Evolutionary conservation across 2,329 filamentous ascomycete genomes (phyloP).

Genomic region (Elsinoe necatrix): DNA sequence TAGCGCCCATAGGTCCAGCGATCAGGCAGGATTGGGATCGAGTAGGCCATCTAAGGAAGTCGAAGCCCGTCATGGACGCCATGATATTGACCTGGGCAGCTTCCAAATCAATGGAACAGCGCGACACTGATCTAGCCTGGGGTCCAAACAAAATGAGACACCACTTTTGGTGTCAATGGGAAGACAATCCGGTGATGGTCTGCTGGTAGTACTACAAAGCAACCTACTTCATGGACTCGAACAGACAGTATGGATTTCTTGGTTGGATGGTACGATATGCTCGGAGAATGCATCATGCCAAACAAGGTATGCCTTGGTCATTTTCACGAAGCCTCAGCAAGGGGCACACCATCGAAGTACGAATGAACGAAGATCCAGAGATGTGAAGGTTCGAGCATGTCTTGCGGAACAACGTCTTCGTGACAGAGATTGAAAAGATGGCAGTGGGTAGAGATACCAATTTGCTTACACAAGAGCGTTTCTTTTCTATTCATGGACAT

Average conservation of each 20-base stretch:
- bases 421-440: background rate
- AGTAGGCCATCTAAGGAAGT: background rate
- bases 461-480: background rate
- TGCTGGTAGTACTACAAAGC: background rate
- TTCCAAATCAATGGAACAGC: background rate
- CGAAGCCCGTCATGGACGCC: background rate
- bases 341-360: background rate
- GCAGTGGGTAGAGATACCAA: background rate
- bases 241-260: background rate
- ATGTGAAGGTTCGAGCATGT: background rate
- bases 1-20: background rate
- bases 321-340: background rate
- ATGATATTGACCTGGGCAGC: background rate
- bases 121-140: background rate
- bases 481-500: background rate
- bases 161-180: background rate
- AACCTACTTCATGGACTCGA: background rate
- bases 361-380: background rate
- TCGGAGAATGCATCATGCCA: background rate
- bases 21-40: background rate
- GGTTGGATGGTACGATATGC: background rate
- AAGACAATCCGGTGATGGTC: background rate
- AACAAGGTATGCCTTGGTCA: background rate
- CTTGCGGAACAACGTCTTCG: no score
- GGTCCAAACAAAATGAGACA: background rate